Percentiles rank a stretch among this genome's conserved stretches.
These are phyloP conservation scores for Digitaria exilis DNA, from an alignment of 202 grass and related monocot genomes.

Conservation along the genomic window DNA sequence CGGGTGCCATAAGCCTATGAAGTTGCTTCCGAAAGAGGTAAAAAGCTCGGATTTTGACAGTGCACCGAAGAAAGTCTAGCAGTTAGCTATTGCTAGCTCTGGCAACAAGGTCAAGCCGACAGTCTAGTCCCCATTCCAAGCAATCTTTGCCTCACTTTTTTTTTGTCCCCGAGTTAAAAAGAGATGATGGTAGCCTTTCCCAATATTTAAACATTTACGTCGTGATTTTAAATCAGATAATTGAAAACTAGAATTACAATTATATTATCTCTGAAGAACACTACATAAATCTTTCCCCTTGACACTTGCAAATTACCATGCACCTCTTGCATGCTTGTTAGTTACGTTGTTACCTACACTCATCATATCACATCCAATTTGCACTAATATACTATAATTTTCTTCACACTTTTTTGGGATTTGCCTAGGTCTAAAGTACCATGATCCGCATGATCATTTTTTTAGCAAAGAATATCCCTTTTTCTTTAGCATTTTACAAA, in stretches of 20 bases:
- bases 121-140: constrained; percentile 43
- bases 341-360: neutral
- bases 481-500: constrained; percentile 5
- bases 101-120: constrained; percentile 49
- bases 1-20: neutral
- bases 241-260: neutral
- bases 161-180: neutral
- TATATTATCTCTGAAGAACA: neutral
- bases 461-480: neutral
- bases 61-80: constrained; percentile 12
- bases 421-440: constrained; percentile 35
- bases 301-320: neutral
- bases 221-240: neutral
- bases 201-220: neutral
- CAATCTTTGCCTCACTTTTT: constrained; percentile 31
- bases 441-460: constrained; percentile 12
- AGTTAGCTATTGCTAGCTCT: neutral
- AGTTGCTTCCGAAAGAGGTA: constrained; percentile 4
- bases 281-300: neutral
- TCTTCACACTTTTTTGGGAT: constrained; percentile 15
- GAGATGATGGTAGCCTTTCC: neutral
- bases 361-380: constrained; percentile 32
- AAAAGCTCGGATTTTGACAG: constrained; percentile 33
- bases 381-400: neutral
- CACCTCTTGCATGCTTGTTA: too few species aligned